Evolutionary conservation across 768 basidiomycete species (phyloP).

Genomic region (Pleurotus tuoliensis): DNA sequence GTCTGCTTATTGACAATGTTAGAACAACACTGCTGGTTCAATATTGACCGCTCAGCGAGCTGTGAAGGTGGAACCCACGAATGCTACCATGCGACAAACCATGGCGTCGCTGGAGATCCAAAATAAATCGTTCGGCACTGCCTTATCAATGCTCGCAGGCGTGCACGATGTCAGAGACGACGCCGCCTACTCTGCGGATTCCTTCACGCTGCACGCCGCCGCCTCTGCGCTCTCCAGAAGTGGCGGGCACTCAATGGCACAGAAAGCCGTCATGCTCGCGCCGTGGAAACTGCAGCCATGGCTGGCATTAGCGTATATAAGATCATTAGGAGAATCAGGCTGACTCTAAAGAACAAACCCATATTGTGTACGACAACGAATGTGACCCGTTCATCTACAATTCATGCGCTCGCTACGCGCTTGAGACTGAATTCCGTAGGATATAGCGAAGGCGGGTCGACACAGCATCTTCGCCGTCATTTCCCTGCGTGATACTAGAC

Average conservation of each 20-base stretch:
- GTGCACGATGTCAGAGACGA: slow-evolving; percentile 21
- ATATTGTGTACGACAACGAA: too few species aligned
- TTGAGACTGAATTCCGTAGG: slow-evolving; percentile 11
- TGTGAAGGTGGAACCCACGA: slow-evolving; percentile 53
- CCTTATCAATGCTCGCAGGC: slow-evolving; percentile 44
- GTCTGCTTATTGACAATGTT: not conserved
- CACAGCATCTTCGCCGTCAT: slow-evolving; percentile 9
- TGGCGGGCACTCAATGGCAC: slow-evolving; percentile 38
- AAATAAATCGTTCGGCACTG: slow-evolving; percentile 32
- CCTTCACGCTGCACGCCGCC: slow-evolving; percentile 49
- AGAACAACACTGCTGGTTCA: slow-evolving; percentile 51
- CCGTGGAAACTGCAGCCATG: slow-evolving; percentile 53
- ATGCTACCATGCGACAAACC: slow-evolving; percentile 41
- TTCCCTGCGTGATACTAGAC: slow-evolving; percentile 2
- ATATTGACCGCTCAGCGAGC: slow-evolving; percentile 52
- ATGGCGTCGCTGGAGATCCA: slow-evolving; percentile 57
- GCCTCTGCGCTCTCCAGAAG: slow-evolving; percentile 21
- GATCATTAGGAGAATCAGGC: slow-evolving; percentile 17
- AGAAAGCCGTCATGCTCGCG: slow-evolving; percentile 60
- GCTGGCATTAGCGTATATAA: slow-evolving; percentile 57
- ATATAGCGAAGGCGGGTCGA: slow-evolving; percentile 14
- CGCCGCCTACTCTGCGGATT: slow-evolving; percentile 32
- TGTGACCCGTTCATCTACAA: too few species aligned
- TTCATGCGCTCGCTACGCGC: not conserved
- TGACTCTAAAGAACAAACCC: too few species aligned